Evolutionary conservation across 805 yeast genomes (phyloP), one percentile per base, ranked within the genome.

Genomic region (Tetrapisispora phaffii): DNA sequence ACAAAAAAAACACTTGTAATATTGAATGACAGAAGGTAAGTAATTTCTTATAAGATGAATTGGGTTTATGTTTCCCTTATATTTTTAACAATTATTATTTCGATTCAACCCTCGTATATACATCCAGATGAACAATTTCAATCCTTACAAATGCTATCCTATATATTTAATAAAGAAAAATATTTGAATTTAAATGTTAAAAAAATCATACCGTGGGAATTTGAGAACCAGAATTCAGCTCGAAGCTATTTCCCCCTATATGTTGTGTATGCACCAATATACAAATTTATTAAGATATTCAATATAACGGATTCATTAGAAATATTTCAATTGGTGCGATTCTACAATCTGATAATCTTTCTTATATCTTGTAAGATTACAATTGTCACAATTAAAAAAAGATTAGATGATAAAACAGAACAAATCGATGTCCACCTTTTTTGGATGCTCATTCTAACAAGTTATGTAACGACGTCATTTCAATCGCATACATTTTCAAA

Each of bases 111-210:
- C 26, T 85, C 96, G 0, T 93, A 94, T 59, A 80, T 93, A 40
- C 99, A 94, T 54, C 99, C 99, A 0, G 99, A 93, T 69, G 99
- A 93, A 66, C 96, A 89, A 61, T 85, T 86, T 60, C 99, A 94
- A 61, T 76, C 81, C n/a, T 75, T 94, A 40, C 94, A 88, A 60
- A 82, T 83, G 0, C 57, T 90, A 21, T 47, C 50, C 8, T 42
- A 37, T 3, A 34, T 32, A 6, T 40, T 40, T 13, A 13, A 24
- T 17, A 23, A 32, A 21, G 34, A 32, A 17, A 32, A 22, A 15
- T 32, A 23, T 13, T 3, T 6, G 6, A 40, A 23, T 41, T 51
- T n/a, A 41, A 43, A 12, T 45, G 48, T 4, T 40, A 40, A 2
- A 43, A 43, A 8, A 55, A 67, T 70, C 13, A 55, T 73, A 0